Conservation (phyloP, 129 eudicot genomes). For the Flaveria robusta region DNA sequence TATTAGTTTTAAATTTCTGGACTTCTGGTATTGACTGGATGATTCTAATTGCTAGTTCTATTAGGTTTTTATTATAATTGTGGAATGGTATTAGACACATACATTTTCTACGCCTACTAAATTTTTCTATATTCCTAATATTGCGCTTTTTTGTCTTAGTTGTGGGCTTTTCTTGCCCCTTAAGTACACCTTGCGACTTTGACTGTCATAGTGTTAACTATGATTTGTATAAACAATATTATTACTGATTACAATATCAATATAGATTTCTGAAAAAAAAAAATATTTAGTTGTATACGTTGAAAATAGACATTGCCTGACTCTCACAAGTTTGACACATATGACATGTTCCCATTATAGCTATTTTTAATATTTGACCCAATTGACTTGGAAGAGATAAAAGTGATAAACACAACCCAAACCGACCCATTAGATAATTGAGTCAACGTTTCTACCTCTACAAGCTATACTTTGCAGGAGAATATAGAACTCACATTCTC, state of each 20-base stretch:
- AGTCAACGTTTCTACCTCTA: not conserved
- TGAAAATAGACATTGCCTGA: not conserved
- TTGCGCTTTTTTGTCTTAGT: not conserved
- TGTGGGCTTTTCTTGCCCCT: not conserved
- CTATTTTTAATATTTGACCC: not conserved
- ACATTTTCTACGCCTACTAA: not conserved
- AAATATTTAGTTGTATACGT: not conserved
- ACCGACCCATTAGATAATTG: not conserved
- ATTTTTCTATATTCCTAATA: not conserved
- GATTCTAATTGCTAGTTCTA: not conserved
- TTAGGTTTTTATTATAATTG: not conserved
- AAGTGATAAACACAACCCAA: not conserved
- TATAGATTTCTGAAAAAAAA: not conserved
- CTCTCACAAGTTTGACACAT: not conserved
- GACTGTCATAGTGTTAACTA: not conserved
- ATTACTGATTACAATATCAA: not conserved
- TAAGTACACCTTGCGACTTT: not conserved
- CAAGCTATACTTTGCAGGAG: not conserved
- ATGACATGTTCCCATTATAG: not conserved
- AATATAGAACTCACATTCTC: conserved; percentile 61
- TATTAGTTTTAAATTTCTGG: not conserved
- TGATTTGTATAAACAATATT: not conserved
- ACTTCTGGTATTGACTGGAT: not conserved
- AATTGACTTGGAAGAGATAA: not conserved
- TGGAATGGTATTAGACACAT: not conserved